These are phyloP conservation scores for Leccinum longicurvipes DNA, from an alignment of 768 basidiomycete genomes.

Conservation along the genomic window DNA sequence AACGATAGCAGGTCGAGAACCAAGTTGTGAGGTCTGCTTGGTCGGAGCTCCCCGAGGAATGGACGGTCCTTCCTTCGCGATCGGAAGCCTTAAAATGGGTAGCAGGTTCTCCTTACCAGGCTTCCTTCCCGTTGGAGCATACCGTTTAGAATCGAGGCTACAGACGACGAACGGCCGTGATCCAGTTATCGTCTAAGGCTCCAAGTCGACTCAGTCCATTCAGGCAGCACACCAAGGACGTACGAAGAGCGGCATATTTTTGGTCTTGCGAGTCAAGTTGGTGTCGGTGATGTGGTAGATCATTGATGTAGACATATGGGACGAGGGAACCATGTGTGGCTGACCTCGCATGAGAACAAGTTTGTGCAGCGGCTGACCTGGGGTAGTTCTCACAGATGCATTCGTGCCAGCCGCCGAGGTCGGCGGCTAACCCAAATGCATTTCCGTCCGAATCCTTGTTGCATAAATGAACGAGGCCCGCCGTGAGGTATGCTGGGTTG, in stretches of 20 bases:
- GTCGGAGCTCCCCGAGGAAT: neutral
- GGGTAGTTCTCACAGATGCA: neutral
- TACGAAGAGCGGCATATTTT: neutral
- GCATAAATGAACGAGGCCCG: neutral
- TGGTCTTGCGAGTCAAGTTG: neutral
- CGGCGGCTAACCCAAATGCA: neutral
- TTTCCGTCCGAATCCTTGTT: neutral
- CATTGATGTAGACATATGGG: neutral
- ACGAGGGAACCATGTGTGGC: neutral
- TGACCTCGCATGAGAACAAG: neutral
- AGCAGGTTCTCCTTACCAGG: neutral
- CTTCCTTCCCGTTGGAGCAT: neutral
- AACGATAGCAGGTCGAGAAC: neutral
- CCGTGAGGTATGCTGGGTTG: no score
- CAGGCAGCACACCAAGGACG: neutral
- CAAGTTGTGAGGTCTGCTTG: neutral
- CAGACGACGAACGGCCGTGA: conserved; percentile 8
- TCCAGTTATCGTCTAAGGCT: neutral
- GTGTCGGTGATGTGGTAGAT: neutral
- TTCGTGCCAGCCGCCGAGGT: neutral
- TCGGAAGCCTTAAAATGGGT: neutral
- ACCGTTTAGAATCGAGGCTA: neutral
- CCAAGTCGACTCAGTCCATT: neutral
- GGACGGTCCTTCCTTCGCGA: neutral
- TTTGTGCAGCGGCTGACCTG: neutral